Base-by-base conservation (phyloP, 1,139 yeast genomes). In the Magnusiomyces magnusii region DNA sequence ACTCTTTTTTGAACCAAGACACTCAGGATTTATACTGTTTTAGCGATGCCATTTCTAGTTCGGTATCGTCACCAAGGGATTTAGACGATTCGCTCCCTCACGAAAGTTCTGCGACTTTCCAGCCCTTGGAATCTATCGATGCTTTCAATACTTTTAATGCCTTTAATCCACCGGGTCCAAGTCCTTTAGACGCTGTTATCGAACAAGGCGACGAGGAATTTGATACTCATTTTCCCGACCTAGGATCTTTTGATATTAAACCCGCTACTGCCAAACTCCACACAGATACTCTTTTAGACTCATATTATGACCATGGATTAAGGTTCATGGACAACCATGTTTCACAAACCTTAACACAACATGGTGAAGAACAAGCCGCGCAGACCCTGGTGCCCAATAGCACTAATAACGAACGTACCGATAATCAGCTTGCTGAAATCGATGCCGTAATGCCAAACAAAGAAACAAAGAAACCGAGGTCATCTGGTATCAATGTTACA, bases 141-240 rank as follows among this genome's bases (percentile, higher is more conserved):
- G 17, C 5, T 13, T 44, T 44, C n/a, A n/a, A 44, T 27, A 7
- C 24, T 21, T 23, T 44, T 7, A 27, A 44, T 44, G 27, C 49
- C 17, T 23, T 44, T n/a, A n/a, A n/a, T n/a, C n/a, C n/a, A n/a
- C n/a, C n/a, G 24, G 49, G 49, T n/a, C 27, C 49, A 21, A 23
- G 27, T 17, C 27, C 49, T 21, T 21, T 44, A 2, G 49, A 44
- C 17, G 27, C 49, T 9, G 27, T 44, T 21, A 44, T 44, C 17
- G 15, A 44, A 9, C 27, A 21, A 3, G 27, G 27, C 21, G 55
- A 25, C 17, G 58, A 58, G 17, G 54, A 39, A 31, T 21, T 55
- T 42, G 60, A 55, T 41, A 41, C 55, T n/a, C 58, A 58, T 25
- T 36, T 58, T 19, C 60, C 60, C 21, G 47, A n/a, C n/a, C n/a